These are phyloP conservation scores for Psophocarpus tetragonolobus DNA, from an alignment of 306 rosid genomes.

Conservation along the genomic window DNA sequence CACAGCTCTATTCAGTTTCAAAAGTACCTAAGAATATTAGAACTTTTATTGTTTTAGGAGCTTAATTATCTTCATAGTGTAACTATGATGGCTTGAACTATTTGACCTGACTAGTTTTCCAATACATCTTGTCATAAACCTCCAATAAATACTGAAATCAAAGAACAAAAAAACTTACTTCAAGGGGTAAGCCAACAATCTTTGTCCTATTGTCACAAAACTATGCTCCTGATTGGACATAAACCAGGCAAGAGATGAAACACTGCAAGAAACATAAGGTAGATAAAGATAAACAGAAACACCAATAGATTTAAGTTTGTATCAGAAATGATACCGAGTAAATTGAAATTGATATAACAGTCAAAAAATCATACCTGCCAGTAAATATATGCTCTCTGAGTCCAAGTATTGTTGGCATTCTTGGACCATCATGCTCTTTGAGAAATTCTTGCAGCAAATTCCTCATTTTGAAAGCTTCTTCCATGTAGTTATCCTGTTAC, in stretches of 20 bases:
- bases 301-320: constrained; percentile 9
- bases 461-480: constrained; percentile 99
- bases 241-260: constrained; percentile 98
- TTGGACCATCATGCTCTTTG: constrained; percentile 58
- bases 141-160: background rate
- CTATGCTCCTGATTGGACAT: constrained; percentile 96
- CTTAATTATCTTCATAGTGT: constrained; percentile 4
- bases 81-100: background rate
- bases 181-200: constrained; percentile 89
- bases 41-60: constrained; percentile 12
- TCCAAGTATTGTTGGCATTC: constrained; percentile 91
- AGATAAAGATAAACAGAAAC: constrained; percentile 9
- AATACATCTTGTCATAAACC: background rate
- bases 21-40: constrained; percentile 7
- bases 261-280: constrained; percentile 61
- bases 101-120: constrained; percentile 24
- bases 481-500: constrained; percentile 91
- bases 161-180: constrained; percentile 48
- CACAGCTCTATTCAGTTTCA: constrained; percentile 15
- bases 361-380: constrained; percentile 88
- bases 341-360: constrained; percentile 28
- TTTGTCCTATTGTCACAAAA: constrained; percentile 97
- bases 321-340: constrained; percentile 11
- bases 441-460: constrained; percentile 91
- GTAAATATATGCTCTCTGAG: constrained; percentile 96